Evolutionary conservation across 202 grass and related monocot genomes (phyloP).

Genomic region (Bolboschoenoplectus hybrid): DNA sequence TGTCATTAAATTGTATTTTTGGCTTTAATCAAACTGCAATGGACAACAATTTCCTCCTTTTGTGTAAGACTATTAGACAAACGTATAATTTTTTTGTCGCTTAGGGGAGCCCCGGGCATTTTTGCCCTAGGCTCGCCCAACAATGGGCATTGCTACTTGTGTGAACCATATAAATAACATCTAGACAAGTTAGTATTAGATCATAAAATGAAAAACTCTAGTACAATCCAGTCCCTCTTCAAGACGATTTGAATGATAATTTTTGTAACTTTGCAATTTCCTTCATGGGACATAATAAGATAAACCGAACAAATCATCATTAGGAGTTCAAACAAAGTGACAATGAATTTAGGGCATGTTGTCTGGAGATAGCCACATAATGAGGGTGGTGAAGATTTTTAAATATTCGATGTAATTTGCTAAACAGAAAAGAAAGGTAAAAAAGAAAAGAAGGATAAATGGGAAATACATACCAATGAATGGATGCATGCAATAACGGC

Average conservation of each 20-base stretch:
- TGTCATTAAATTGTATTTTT: background rate
- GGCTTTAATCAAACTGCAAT: background rate
- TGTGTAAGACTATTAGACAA: background rate
- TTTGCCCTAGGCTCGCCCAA: background rate
- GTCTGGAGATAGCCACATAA: background rate
- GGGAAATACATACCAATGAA: conserved; percentile 60
- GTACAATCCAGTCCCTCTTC: background rate
- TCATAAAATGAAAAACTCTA: background rate
- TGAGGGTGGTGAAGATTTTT: background rate
- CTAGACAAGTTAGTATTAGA: background rate
- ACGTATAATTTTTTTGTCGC: background rate
- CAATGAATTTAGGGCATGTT: background rate
- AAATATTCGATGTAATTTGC: background rate
- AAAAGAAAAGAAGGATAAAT: background rate
- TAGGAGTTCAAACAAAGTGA: too few relatives aligned
- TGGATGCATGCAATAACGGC: conserved; percentile 77
- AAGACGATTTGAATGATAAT: background rate
- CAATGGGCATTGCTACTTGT: background rate
- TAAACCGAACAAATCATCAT: too few relatives aligned
- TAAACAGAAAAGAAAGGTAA: conserved; percentile 6
- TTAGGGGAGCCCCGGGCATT: background rate
- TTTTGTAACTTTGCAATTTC: background rate
- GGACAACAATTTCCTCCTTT: background rate
- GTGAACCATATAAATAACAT: background rate
- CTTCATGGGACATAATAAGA: background rate